Percentiles rank a stretch among this genome's conserved stretches.
Evolutionary conservation across 352 stramenopile species (phyloP).

Genomic region (Saprolegnia diclina): DNA sequence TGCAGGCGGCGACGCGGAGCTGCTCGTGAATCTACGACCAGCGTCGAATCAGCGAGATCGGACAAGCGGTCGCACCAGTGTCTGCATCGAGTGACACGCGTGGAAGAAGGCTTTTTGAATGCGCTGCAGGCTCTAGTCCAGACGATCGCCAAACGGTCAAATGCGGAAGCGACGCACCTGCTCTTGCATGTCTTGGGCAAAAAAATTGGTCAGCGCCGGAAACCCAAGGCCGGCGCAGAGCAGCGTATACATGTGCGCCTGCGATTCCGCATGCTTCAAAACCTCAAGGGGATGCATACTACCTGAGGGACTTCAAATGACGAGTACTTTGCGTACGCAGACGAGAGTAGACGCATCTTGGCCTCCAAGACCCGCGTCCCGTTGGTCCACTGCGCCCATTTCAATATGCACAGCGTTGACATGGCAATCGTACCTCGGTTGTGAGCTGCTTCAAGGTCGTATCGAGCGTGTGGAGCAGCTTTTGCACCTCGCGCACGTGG

Average conservation of each 20-base stretch:
- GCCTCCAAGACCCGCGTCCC: constrained; percentile 19
- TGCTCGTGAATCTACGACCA: constrained; percentile 21
- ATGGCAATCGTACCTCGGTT: background rate
- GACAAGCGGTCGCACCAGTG: background rate
- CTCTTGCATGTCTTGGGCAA: constrained; percentile 19
- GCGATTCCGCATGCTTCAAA: background rate
- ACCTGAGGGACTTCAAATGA: constrained; percentile 15
- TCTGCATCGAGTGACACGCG: constrained; percentile 17
- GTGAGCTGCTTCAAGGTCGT: constrained; percentile 15
- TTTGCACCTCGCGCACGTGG: constrained; percentile 18
- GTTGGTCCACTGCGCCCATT: constrained; percentile 11
- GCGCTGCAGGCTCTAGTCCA: constrained; percentile 10
- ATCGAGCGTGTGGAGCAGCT: background rate
- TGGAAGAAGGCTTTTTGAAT: constrained; percentile 23
- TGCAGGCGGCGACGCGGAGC: background rate
- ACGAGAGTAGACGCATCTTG: constrained; percentile 12
- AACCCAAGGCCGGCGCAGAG: constrained; percentile 21
- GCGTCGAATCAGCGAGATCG: background rate
- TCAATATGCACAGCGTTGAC: background rate
- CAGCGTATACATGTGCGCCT: constrained; percentile 24
- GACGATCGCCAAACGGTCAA: background rate
- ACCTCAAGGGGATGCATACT: background rate
- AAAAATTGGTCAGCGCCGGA: constrained; percentile 14
- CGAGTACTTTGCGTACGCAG: constrained; percentile 13
- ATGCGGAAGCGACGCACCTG: background rate